Conservation (phyloP, 441 rosid species). For the Kokia cookei region DNA sequence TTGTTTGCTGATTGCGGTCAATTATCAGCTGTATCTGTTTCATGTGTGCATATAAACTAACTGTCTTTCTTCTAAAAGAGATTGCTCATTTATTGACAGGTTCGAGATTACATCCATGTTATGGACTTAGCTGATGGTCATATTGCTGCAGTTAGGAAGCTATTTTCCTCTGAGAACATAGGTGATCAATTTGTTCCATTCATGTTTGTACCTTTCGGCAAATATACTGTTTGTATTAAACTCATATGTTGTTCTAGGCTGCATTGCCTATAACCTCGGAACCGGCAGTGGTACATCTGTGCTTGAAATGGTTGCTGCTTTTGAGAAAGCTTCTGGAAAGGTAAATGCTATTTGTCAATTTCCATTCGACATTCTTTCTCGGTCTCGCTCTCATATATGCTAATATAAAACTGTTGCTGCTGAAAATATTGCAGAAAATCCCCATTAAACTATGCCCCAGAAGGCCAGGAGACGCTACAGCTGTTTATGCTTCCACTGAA, state of each 20-base stretch:
- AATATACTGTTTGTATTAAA: background rate
- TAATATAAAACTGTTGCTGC: background rate
- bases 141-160: constrained; percentile 55
- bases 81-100: constrained; percentile 24
- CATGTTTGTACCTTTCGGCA: background rate
- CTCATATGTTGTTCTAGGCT: constrained; percentile 27
- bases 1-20: background rate
- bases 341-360: constrained; percentile 20
- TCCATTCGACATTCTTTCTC: background rate
- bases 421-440: constrained; percentile 53
- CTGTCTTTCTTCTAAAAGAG: background rate
- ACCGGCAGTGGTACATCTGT: constrained; percentile 70
- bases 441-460: constrained; percentile 73
- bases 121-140: constrained; percentile 82
- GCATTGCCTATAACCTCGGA: constrained; percentile 59
- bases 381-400: background rate
- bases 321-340: constrained; percentile 84
- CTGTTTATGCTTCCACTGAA: constrained; percentile 69
- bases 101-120: constrained; percentile 72
- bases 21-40: background rate
- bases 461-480: constrained; percentile 86
- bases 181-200: constrained; percentile 20
- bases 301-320: constrained; percentile 65
- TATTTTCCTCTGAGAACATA: constrained; percentile 36
- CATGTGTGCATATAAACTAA: too few species aligned